These are phyloP conservation scores for Termitomyces sp. DNA, from an alignment of 768 basidiomycete genomes.

Conservation along the genomic window DNA sequence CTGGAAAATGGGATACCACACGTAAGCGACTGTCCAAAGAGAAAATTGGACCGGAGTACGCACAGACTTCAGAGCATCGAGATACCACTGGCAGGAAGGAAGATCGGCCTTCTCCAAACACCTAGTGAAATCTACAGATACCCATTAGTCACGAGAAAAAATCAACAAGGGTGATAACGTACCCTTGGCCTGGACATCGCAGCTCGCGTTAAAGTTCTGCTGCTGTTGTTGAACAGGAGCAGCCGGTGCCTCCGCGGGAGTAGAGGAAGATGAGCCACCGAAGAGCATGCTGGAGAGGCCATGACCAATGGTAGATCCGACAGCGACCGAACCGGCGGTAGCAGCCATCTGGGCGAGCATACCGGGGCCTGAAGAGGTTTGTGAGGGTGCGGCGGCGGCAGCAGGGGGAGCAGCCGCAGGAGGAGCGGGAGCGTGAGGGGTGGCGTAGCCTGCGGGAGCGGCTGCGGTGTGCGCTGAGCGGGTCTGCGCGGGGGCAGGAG, in stretches of 20 bases:
- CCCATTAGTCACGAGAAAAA: neutral
- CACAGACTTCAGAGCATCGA: slow-evolving; percentile 85
- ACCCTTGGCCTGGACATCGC: slow-evolving; percentile 83
- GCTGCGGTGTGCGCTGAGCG: slow-evolving; percentile 48
- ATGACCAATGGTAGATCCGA: slow-evolving; percentile 85
- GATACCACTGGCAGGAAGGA: slow-evolving; percentile 78
- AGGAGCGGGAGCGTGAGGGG: slow-evolving; percentile 35
- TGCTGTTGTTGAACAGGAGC: slow-evolving; percentile 46
- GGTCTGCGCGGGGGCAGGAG: slow-evolving; percentile 40
- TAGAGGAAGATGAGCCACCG: slow-evolving; percentile 49
- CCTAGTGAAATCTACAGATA: slow-evolving; percentile 66
- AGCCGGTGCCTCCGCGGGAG: slow-evolving; percentile 43
- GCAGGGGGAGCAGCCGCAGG: slow-evolving; percentile 39
- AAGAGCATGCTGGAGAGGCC: slow-evolving; percentile 90
- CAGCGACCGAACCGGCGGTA: slow-evolving; percentile 85
- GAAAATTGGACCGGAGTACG: slow-evolving; percentile 23
- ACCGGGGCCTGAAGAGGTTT: slow-evolving; percentile 51
- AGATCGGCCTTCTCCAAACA: slow-evolving; percentile 82
- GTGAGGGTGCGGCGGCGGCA: slow-evolving; percentile 36
- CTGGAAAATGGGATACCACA: slow-evolving; percentile 27
- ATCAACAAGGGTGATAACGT: slow-evolving; percentile 6
- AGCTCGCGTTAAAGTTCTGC: slow-evolving; percentile 39
- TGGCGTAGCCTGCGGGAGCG: slow-evolving; percentile 39
- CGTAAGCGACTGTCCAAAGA: neutral
- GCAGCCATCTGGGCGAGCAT: slow-evolving; percentile 84